Base-by-base conservation (phyloP, 768 basidiomycete species). In the Mycena rebaudengoi region DNA sequence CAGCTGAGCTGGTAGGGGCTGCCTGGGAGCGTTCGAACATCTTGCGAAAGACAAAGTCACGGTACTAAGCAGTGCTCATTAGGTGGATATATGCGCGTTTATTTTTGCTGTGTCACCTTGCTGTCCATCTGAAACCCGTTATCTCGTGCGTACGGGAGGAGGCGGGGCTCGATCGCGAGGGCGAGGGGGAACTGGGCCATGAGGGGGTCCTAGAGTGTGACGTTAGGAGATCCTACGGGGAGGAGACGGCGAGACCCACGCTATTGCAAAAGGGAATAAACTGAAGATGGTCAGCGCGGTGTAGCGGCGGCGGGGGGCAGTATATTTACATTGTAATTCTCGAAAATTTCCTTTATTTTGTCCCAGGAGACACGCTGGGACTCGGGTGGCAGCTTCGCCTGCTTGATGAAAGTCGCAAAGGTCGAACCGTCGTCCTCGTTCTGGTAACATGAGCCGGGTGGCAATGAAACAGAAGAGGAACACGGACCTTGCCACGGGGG, bases 1-100 rank as follows among this genome's bases (percentile, higher is more conserved):
- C n/a, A n/a, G n/a, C n/a, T n/a, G 81, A 80, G 18, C 88, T 88
- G 59, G 81, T 83, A 21, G 83, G 77, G 23, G 73, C 68, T 2
- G 82, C 68, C 18, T n/a, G n/a, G n/a, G 82, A 81, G 64, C 86
- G 85, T 74, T 92, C 90, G 66, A 93, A 93, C 86, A 93, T 92
- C 74, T 92, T 92, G 46, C 92, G 89, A 73, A 94, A 92, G n/a
- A 94, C 88, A 69, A 92, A 94, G 71, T 93, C 88, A 45, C 91
- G 90, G 73, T 93, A 91, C 91, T 93, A 64, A 12, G 52, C n/a
- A 13, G 20, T 32, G 56, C 30, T 4, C 21, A 57, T 40, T 43
- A 56, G 26, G 50, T n/a, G 18, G n/a, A 12, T 37, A 50, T 40
- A 46, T 30, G 57, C 59, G 45, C 64, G 50, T 58, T 48, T 52